Evolutionary conservation across 495 filamentous ascomycete species (phyloP).

Genomic region (Umbilicaria muhlenbergii): DNA sequence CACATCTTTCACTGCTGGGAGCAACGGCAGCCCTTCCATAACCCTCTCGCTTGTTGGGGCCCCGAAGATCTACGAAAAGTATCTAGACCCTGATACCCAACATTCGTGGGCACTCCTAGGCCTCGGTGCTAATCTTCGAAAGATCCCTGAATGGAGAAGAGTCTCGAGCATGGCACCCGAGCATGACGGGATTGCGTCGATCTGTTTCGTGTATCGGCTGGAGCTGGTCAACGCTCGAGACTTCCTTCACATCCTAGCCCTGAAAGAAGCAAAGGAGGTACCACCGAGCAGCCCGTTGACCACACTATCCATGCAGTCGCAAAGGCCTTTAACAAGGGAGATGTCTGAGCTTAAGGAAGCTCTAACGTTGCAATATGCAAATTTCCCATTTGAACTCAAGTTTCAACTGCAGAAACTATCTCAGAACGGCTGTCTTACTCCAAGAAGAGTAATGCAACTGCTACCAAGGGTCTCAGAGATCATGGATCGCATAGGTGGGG

Average conservation of each 20-base stretch:
- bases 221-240: conserved; percentile 1
- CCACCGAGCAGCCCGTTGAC: conserved; percentile 12
- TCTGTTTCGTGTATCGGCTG: conserved; percentile 15
- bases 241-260: conserved; percentile 4
- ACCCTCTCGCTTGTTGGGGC: conserved; percentile 18
- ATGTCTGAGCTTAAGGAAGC: conserved; percentile 11
- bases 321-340: conserved; percentile 3
- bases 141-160: conserved; percentile 3
- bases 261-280: conserved; percentile 9
- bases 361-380: conserved; percentile 7
- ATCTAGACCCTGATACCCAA: too few relatives aligned
- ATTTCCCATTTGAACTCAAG: conserved; percentile 21
- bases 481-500: not conserved
- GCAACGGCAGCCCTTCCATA: conserved; percentile 13
- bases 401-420: conserved; percentile 25
- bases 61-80: conserved; percentile 14
- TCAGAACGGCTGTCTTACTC: conserved; percentile 20
- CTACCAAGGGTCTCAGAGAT: conserved; percentile 2
- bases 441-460: conserved; percentile 12
- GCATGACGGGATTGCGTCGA: conserved; percentile 12
- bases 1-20: conserved; percentile 20
- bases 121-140: not conserved
- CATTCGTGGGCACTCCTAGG: too few relatives aligned
- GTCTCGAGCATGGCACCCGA: conserved; percentile 8
- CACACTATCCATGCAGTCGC: not conserved